phyloP scores from a whole-genome alignment of 2,329 filamentous ascomycete genomes.

The Exophiala dermatitidis region DNA sequence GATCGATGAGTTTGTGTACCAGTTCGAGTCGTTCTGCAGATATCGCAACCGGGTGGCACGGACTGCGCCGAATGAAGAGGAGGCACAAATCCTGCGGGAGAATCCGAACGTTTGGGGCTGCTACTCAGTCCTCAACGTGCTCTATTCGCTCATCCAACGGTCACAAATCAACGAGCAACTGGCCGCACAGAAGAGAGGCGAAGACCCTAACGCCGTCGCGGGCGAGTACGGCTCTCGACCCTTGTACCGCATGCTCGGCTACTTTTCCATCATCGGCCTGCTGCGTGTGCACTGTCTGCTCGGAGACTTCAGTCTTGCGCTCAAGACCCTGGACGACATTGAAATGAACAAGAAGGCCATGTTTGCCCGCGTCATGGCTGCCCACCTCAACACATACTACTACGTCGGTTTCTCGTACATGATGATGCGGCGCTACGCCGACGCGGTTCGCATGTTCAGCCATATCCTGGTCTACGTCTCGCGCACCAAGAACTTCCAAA shows the following conservation, averaged over 20 bases:
- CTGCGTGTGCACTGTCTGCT: conserved; percentile 93
- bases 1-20: conserved; percentile 99
- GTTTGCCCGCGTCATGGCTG: conserved; percentile 98
- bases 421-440: conserved; percentile 99
- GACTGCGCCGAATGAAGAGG: conserved; percentile 75
- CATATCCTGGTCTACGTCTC: conserved; percentile 99
- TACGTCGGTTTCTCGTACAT: conserved; percentile 99
- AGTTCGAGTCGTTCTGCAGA: conserved; percentile 98
- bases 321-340: conserved; percentile 98
- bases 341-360: conserved; percentile 99
- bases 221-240: conserved; percentile 93
- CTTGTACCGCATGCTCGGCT: conserved; percentile 95
- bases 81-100: conserved; percentile 82
- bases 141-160: conserved; percentile 97
- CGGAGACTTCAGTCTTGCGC: conserved; percentile 93
- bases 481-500: conserved; percentile 99
- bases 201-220: conserved; percentile 79
- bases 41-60: conserved; percentile 89
- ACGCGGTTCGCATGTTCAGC: conserved; percentile 99
- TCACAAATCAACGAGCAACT: conserved; percentile 98
- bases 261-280: conserved; percentile 98
- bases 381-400: conserved; percentile 99
- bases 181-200: conserved; percentile 84
- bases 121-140: conserved; percentile 97
- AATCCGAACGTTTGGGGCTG: conserved; percentile 99